Evolutionary conservation across 306 rosid genomes (phyloP).

Genomic region (Inga laurina): DNA sequence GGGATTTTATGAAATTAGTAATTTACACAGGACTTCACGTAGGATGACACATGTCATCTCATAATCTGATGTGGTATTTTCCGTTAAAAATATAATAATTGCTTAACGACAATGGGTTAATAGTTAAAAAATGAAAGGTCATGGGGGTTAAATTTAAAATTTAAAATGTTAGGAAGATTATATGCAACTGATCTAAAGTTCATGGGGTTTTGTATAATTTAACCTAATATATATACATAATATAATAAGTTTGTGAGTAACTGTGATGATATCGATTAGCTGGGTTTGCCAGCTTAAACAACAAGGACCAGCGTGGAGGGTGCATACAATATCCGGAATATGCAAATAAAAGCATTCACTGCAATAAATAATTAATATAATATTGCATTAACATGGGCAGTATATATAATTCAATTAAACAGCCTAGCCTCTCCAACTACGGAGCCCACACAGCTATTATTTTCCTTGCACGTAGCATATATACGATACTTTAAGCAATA

Average conservation of each 20-base stretch:
- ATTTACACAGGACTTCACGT: no score
- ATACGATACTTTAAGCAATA: no score
- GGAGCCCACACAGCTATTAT: neutral
- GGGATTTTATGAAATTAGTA: no score
- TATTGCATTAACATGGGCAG: neutral
- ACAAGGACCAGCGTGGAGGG: neutral
- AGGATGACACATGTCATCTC: no score
- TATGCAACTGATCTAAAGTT: no score
- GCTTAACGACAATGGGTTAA: no score
- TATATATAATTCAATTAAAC: neutral
- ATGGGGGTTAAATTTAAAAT: no score
- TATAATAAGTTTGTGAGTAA: neutral
- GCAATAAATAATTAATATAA: neutral
- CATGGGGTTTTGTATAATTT: no score
- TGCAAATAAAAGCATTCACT: neutral
- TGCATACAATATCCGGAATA: neutral
- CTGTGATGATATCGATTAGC: neutral
- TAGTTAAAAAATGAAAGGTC: no score
- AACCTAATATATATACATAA: neutral
- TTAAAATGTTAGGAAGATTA: no score
- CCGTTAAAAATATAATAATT: no score
- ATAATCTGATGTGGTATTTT: no score
- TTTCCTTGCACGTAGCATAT: neutral
- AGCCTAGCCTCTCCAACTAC: neutral
- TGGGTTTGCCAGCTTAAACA: neutral